phyloP scores from a whole-genome alignment of 2,329 filamentous ascomycete species.

The Pestalotiopsis sp. region DNA sequence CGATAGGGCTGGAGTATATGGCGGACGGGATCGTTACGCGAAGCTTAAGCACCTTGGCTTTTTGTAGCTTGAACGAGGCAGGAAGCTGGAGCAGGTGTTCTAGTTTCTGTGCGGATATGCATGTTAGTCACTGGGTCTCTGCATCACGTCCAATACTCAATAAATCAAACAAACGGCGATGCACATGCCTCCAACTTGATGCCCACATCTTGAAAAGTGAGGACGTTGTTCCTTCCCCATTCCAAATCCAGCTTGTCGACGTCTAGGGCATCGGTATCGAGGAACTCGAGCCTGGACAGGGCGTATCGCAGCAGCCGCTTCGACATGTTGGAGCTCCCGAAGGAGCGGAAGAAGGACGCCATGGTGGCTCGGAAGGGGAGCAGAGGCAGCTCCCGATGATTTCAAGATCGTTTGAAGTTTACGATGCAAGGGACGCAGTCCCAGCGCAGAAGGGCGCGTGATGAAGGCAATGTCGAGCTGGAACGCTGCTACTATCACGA shows the following conservation, averaged over 20 bases:
- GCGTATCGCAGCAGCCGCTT: constrained; percentile 88
- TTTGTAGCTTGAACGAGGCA: constrained; percentile 68
- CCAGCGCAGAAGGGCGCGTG: not conserved
- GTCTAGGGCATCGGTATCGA: constrained; percentile 86
- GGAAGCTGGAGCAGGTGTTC: constrained; percentile 76
- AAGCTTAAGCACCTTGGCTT: constrained; percentile 75
- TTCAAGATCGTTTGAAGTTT: not conserved
- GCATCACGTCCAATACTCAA: constrained; percentile 12
- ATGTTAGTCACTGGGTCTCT: constrained; percentile 9
- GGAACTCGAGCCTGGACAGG: constrained; percentile 78
- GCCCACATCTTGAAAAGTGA: constrained; percentile 87
- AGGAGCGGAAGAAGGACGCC: constrained; percentile 72
- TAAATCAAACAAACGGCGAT: not conserved
- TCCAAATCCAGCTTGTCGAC: constrained; percentile 84
- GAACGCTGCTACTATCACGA: constrained; percentile 13
- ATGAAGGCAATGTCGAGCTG: constrained; percentile 5
- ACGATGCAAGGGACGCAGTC: not conserved
- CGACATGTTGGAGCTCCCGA: constrained; percentile 74
- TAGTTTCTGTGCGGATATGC: constrained; percentile 65
- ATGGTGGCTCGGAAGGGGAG: constrained; percentile 47
- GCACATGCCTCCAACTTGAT: constrained; percentile 72
- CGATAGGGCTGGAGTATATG: constrained; percentile 82
- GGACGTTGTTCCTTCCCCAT: constrained; percentile 77
- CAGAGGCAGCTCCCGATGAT: not conserved
- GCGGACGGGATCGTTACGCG: constrained; percentile 86